Conservation (phyloP, 805 yeast genomes). For the Starmerella cellae region DNA sequence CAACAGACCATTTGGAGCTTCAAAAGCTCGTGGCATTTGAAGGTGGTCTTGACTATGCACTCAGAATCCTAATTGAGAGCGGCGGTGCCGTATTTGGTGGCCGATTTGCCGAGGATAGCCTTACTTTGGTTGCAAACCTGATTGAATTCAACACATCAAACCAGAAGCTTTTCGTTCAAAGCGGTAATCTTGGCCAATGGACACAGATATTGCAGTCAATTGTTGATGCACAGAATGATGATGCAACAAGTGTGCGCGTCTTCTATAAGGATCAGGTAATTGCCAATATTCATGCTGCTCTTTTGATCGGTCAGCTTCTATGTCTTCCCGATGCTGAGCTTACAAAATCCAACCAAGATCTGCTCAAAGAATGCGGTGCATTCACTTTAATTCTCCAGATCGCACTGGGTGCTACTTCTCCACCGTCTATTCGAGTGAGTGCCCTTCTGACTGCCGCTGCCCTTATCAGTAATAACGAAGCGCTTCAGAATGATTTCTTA, state of each 20-base stretch:
- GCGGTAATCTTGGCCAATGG: slow-evolving; percentile 59
- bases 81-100: slow-evolving; percentile 90
- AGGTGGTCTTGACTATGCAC: slow-evolving; percentile 72
- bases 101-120: slow-evolving; percentile 79
- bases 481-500: slow-evolving; percentile 57
- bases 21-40: slow-evolving; percentile 93
- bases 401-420: slow-evolving; percentile 51
- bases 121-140: slow-evolving; percentile 58
- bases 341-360: slow-evolving; percentile 46
- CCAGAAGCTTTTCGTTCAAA: slow-evolving; percentile 76
- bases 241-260: neutral
- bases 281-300: slow-evolving; percentile 48
- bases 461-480: slow-evolving; percentile 51
- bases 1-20: slow-evolving; percentile 65
- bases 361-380: slow-evolving; percentile 47
- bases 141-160: slow-evolving; percentile 75
- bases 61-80: slow-evolving; percentile 68
- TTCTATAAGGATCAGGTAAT: slow-evolving; percentile 41
- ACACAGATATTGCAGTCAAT: slow-evolving; percentile 41
- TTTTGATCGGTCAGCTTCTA: slow-evolving; percentile 62
- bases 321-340: slow-evolving; percentile 61
- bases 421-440: slow-evolving; percentile 49
- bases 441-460: slow-evolving; percentile 70
- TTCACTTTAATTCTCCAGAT: slow-evolving; percentile 53
- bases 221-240: slow-evolving; percentile 45